A percentile compares a stretch with the other conserved stretches of the same genome.
These are phyloP conservation scores for Gremmenia infestans DNA, from an alignment of 2,329 filamentous ascomycete genomes.

Conservation along the genomic window DNA sequence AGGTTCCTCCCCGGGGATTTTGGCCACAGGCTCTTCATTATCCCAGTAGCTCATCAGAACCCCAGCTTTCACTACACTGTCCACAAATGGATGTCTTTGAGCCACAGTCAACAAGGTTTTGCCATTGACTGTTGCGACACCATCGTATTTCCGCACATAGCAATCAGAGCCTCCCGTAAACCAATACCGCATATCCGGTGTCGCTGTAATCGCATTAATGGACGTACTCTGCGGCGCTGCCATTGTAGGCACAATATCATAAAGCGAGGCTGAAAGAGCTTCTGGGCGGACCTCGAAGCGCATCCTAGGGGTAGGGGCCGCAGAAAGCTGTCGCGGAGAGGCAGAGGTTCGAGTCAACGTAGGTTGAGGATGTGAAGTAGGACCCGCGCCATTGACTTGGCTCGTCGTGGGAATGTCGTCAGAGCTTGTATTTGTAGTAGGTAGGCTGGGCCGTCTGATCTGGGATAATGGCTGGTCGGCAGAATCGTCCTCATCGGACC, in stretches of 20 bases:
- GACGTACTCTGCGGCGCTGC: slow-evolving; percentile 93
- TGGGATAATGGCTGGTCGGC: slow-evolving; percentile 29
- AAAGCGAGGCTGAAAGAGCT: slow-evolving; percentile 71
- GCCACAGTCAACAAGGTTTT: slow-evolving; percentile 92
- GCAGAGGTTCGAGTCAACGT: slow-evolving; percentile 27
- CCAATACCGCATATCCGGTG: slow-evolving; percentile 90
- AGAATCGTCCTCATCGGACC: slow-evolving; percentile 52
- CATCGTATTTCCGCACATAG: slow-evolving; percentile 96
- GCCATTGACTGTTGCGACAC: slow-evolving; percentile 88
- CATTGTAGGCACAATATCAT: slow-evolving; percentile 96
- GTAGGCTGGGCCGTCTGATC: slow-evolving; percentile 23
- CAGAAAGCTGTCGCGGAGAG: slow-evolving; percentile 29
- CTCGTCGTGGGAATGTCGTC: slow-evolving; percentile 19
- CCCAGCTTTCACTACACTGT: slow-evolving; percentile 92
- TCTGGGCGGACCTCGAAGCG: slow-evolving; percentile 68
- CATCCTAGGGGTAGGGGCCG: slow-evolving; percentile 39
- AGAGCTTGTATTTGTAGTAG: slow-evolving; percentile 27
- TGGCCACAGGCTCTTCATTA: slow-evolving; percentile 69
- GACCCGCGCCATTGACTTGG: slow-evolving; percentile 25
- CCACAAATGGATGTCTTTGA: slow-evolving; percentile 93
- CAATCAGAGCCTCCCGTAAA: slow-evolving; percentile 92
- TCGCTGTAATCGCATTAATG: slow-evolving; percentile 87
- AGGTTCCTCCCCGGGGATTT: slow-evolving; percentile 46
- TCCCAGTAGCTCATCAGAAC: slow-evolving; percentile 97
- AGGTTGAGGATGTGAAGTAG: slow-evolving; percentile 29